A percentile compares a stretch with the other conserved stretches of the same genome.
phyloP scores from a whole-genome alignment of 495 filamentous ascomycete species.

The Hypoxylon fragiforme region DNA sequence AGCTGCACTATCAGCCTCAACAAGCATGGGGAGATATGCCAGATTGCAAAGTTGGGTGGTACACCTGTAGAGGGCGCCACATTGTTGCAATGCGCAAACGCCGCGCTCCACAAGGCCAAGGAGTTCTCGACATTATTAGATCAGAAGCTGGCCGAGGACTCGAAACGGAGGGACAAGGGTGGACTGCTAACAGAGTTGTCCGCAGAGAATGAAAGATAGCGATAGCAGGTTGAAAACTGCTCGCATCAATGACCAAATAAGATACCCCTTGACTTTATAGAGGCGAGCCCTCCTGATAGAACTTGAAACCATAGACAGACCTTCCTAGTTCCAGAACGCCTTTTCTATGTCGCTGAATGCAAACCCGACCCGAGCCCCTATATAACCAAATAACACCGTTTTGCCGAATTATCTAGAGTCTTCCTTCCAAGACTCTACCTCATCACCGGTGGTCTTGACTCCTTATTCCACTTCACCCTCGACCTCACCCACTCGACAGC shows the following conservation, averaged over 20 bases:
- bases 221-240: slow-evolving; percentile 39
- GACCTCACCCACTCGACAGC: slow-evolving; percentile 94
- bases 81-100: slow-evolving; percentile 67
- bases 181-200: slow-evolving; percentile 77
- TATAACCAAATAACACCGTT: slow-evolving; percentile 3
- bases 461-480: slow-evolving; percentile 94
- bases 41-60: slow-evolving; percentile 86
- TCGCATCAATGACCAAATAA: slow-evolving; percentile 31
- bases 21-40: slow-evolving; percentile 85
- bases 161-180: slow-evolving; percentile 70
- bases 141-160: slow-evolving; percentile 72
- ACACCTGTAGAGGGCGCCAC: slow-evolving; percentile 74
- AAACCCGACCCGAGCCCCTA: slow-evolving; percentile 10
- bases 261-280: slow-evolving; percentile 38
- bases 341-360: slow-evolving; percentile 30
- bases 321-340: slow-evolving; percentile 25
- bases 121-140: slow-evolving; percentile 73
- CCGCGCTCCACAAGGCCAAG: slow-evolving; percentile 77
- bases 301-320: slow-evolving; percentile 15
- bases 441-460: slow-evolving; percentile 90
- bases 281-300: slow-evolving; percentile 14
- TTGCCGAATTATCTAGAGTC: neutral
- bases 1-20: slow-evolving; percentile 87
- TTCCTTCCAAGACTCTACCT: slow-evolving; percentile 51
- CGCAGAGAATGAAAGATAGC: slow-evolving; percentile 76